Conservation (phyloP, 2,329 filamentous ascomycete genomes). For the Sarocladium brachiariae region DNA sequence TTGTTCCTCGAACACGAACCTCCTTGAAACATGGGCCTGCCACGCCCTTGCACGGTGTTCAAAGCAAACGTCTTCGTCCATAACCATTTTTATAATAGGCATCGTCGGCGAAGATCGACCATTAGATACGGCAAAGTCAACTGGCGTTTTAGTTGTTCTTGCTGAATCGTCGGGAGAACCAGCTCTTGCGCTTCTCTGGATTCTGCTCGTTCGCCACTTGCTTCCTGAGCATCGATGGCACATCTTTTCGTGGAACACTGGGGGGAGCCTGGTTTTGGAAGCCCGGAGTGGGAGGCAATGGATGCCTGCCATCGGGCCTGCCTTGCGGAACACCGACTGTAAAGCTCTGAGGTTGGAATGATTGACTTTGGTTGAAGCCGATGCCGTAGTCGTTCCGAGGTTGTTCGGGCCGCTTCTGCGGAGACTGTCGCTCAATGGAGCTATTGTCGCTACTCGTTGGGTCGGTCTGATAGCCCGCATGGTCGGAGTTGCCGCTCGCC, state of each 20-base stretch:
- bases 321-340: neutral
- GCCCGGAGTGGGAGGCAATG: slow-evolving; percentile 17
- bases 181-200: slow-evolving; percentile 77
- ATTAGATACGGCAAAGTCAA: no score
- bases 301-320: neutral
- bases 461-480: slow-evolving; percentile 75
- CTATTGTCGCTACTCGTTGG: slow-evolving; percentile 86
- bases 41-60: no score
- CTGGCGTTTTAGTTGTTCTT: slow-evolving; percentile 31
- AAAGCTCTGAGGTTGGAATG: neutral
- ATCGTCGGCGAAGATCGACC: no score
- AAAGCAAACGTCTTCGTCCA: no score
- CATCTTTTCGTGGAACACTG: slow-evolving; percentile 22
- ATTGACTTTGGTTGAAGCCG: slow-evolving; percentile 35
- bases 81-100: no score
- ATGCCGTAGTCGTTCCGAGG: slow-evolving; percentile 60
- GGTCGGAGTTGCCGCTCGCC: slow-evolving; percentile 67
- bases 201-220: slow-evolving; percentile 19
- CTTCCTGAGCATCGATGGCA: slow-evolving; percentile 20
- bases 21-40: no score
- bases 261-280: slow-evolving; percentile 13
- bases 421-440: slow-evolving; percentile 69
- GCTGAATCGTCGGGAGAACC: slow-evolving; percentile 80
- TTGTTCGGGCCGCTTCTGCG: slow-evolving; percentile 42
- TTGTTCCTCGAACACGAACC: no score